These are phyloP conservation scores for Gossypium raimondii DNA, from an alignment of 345 rosid species.

Conservation along the genomic window DNA sequence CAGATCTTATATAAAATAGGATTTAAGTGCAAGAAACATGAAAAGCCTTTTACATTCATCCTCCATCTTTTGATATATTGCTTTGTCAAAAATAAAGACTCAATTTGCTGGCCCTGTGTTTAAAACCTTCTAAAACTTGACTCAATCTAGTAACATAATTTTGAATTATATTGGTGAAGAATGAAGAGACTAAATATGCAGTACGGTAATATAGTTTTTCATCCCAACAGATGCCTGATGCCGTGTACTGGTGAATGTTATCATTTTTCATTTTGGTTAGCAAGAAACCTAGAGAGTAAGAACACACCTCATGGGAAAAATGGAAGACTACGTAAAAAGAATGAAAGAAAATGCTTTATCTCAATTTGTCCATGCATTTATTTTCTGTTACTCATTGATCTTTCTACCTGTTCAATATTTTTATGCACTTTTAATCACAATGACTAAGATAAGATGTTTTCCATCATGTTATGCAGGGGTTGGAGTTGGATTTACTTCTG, in stretches of 20 bases:
- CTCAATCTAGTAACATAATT: not conserved
- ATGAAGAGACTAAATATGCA: not conserved
- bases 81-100: not conserved
- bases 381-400: not conserved
- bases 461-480: constrained; percentile 59
- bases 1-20: too few relatives aligned
- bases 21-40: too few relatives aligned
- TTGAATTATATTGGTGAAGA: not conserved
- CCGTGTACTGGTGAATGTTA: not conserved
- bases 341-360: not conserved
- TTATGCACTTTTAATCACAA: not conserved
- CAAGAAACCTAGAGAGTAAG: not conserved
- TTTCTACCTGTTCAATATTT: not conserved
- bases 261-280: not conserved
- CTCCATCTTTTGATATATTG: too few relatives aligned
- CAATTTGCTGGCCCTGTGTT: not conserved
- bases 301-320: not conserved
- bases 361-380: not conserved
- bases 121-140: not conserved
- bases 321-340: not conserved
- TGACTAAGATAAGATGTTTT: constrained; percentile 24
- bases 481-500: constrained; percentile 94
- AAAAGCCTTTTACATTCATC: too few relatives aligned
- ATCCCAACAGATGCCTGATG: not conserved
- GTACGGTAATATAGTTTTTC: not conserved